These are phyloP conservation scores for Tylopilus intermedius DNA, from an alignment of 768 basidiomycete species.

Conservation along the genomic window DNA sequence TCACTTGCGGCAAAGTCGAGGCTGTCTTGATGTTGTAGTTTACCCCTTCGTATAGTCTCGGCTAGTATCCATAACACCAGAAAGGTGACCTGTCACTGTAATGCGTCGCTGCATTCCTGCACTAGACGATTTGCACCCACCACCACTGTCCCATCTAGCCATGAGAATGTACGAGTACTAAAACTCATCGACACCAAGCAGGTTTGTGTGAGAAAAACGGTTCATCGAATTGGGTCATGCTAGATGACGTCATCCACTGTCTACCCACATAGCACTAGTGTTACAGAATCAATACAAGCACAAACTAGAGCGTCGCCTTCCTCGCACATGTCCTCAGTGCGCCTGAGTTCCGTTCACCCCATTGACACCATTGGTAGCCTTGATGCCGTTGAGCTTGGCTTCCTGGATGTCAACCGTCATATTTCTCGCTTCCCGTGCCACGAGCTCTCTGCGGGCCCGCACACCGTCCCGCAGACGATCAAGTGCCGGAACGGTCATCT, in stretches of 20 bases:
- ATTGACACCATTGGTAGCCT: constrained; percentile 17
- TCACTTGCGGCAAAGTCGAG: constrained; percentile 20
- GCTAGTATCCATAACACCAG: constrained; percentile 14
- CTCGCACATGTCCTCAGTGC: not conserved
- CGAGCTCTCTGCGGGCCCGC: constrained; percentile 58
- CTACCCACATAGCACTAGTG: not conserved
- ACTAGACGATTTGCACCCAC: constrained; percentile 5
- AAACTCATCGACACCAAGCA: not conserved
- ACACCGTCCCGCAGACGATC: constrained; percentile 88
- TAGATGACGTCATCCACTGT: constrained; percentile 7
- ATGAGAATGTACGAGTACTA: not conserved
- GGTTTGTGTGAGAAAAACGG: not conserved
- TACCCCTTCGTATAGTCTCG: constrained; percentile 6
- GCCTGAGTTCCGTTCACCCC: constrained; percentile 17
- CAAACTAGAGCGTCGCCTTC: not conserved
- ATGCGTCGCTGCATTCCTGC: not conserved
- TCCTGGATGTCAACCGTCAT: constrained; percentile 8
- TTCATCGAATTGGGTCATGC: not conserved
- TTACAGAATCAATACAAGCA: not conserved
- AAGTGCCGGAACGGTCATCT: constrained; percentile 73
- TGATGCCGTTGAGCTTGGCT: constrained; percentile 12
- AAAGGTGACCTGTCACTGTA: constrained; percentile 10
- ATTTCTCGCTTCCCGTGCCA: constrained; percentile 31
- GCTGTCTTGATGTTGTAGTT: constrained; percentile 2
- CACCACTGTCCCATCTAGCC: not conserved